Conservation (phyloP, 768 basidiomycete species). For the Chlorophyllum brunneum region DNA sequence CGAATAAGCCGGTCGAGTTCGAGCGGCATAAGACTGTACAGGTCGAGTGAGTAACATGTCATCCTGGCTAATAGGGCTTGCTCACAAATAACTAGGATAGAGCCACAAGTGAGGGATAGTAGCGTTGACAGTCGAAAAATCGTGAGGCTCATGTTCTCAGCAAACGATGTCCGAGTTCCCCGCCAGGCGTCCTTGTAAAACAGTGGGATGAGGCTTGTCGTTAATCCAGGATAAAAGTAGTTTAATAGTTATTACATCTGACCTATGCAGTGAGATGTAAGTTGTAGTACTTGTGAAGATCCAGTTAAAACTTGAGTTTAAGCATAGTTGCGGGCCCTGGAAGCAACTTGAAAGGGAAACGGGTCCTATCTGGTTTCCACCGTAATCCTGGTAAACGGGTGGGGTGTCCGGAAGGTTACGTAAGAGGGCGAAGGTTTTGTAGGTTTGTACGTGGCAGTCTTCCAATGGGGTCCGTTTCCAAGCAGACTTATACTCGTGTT, state of each 20-base stretch:
- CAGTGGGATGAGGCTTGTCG: not conserved
- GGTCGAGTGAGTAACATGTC: not conserved
- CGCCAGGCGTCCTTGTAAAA: slow-evolving; percentile 10
- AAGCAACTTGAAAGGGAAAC: too few relatives aligned
- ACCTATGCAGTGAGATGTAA: not conserved
- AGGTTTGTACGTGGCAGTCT: not conserved
- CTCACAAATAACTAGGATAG: slow-evolving; percentile 6
- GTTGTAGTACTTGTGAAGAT: not conserved
- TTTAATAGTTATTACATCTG: not conserved
- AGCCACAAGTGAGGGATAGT: slow-evolving; percentile 1
- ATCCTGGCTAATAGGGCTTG: not conserved
- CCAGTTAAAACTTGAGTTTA: not conserved
- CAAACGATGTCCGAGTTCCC: slow-evolving; percentile 5
- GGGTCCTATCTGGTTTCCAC: too few relatives aligned
- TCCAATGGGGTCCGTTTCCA: too few relatives aligned
- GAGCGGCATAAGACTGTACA: slow-evolving; percentile 11
- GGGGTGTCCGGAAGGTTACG: not conserved
- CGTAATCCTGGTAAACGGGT: too few relatives aligned
- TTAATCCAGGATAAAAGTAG: not conserved
- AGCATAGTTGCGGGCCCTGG: too few relatives aligned
- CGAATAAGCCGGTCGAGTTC: slow-evolving; percentile 3
- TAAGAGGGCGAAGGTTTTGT: not conserved
- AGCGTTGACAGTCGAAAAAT: slow-evolving; percentile 4
- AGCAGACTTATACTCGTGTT: too few relatives aligned
- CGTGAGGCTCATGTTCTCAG: slow-evolving; percentile 5